Conservation (phyloP, 2,329 filamentous ascomycete genomes). For the Pyrenophora tritici-repentis region DNA sequence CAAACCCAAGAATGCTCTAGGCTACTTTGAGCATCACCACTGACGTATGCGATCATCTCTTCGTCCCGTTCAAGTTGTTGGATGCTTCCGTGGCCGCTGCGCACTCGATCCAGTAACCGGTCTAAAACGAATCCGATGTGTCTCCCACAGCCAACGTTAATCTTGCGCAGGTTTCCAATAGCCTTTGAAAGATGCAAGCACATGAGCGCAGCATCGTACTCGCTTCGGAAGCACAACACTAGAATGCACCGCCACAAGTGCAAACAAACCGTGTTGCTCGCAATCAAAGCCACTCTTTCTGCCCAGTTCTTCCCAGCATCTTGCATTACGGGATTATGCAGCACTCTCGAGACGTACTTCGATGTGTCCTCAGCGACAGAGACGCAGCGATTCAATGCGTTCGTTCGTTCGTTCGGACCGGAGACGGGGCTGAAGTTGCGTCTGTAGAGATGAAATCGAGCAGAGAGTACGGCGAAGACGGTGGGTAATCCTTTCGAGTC, state of each 20-base stretch:
- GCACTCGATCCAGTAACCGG: slow-evolving; percentile 63
- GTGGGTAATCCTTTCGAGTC: slow-evolving; percentile 76
- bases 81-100: slow-evolving; percentile 47
- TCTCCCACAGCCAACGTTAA: slow-evolving; percentile 78
- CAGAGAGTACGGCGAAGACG: slow-evolving; percentile 77
- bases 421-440: slow-evolving; percentile 82
- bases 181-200: slow-evolving; percentile 73
- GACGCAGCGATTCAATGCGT: slow-evolving; percentile 78
- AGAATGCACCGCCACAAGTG: slow-evolving; percentile 89
- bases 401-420: slow-evolving; percentile 65
- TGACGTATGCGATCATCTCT: slow-evolving; percentile 84
- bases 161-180: slow-evolving; percentile 71
- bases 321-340: slow-evolving; percentile 51
- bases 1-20: slow-evolving; percentile 82
- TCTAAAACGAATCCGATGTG: slow-evolving; percentile 82
- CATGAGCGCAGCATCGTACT: slow-evolving; percentile 72
- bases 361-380: slow-evolving; percentile 78
- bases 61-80: slow-evolving; percentile 69
- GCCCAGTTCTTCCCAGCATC: slow-evolving; percentile 52
- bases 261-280: slow-evolving; percentile 75
- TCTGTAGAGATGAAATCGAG: slow-evolving; percentile 82
- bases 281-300: slow-evolving; percentile 65
- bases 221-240: slow-evolving; percentile 75
- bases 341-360: slow-evolving; percentile 70
- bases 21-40: slow-evolving; percentile 83